Base-by-base conservation (phyloP, 2,329 filamentous ascomycete species). In the Botryosphaeria dothidea region DNA sequence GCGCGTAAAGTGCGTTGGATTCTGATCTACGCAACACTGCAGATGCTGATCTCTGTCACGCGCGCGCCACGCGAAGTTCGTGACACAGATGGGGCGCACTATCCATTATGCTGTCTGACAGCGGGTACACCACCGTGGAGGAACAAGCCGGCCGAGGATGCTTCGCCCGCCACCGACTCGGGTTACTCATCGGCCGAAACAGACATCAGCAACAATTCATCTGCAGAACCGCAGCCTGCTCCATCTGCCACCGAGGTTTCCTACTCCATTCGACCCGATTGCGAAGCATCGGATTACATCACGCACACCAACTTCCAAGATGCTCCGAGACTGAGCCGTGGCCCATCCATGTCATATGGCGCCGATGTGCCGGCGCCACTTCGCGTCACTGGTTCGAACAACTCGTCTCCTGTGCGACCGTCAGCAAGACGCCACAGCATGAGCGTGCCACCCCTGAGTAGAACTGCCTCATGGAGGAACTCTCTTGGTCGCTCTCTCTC, bases 1-100 rank as follows among this genome's bases (percentile, higher is more conserved):
- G 90, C 87, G 1, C 86, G 92, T 45, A 93, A 92, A 75, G 85
- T 93, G 17, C 84, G 91, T 43, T 95, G 91, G 91, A 85, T 93
- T 31, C 73, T 93, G 38, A 84, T 94, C 6, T 94, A 94, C 71
- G 84, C 87, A 19, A 84, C 87, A 3, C 84, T 92, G 65, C 92
- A 95, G 73, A 88, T 88, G n/a, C 82, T 95, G 1, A 83, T 85
- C 9, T 86, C 86, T 62, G 87, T 88, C 41, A 89, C 86, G 0
- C 79, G 84, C 36, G 80, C 85, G 0, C 88, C 91, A 0, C 73
- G 79, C 4, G 86, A 91, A 69, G 87, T 92, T 29, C 81, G 81
- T 17, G 85, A 90, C 63, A 79, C 81, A 0, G 79, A 83, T 1
- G 80, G 80, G 15, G 81, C 86, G 1, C 78, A 82, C 0, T 94